A percentile compares a stretch with the other conserved stretches of the same genome.
Conservation (phyloP, 2,329 filamentous ascomycete genomes). For the Lachnellula subtilissima region DNA sequence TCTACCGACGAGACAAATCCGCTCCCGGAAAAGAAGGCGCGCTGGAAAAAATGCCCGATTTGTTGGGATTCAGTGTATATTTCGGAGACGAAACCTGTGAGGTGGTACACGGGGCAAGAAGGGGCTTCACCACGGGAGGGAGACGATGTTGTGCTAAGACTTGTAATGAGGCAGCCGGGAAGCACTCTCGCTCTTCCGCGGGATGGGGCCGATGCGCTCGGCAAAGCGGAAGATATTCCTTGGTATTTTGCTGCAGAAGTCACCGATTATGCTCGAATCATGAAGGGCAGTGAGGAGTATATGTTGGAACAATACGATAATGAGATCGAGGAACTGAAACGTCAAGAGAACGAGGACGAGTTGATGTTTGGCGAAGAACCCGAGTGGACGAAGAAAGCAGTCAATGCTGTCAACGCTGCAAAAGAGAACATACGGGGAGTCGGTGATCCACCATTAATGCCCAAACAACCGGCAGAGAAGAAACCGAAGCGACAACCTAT, state of each 20-base stretch:
- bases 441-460: constrained; percentile 55
- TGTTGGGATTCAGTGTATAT: constrained; percentile 92
- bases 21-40: constrained; percentile 60
- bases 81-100: constrained; percentile 82
- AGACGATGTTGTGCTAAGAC: constrained; percentile 80
- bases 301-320: constrained; percentile 75
- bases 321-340: constrained; percentile 69
- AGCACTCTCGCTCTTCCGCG: constrained; percentile 85
- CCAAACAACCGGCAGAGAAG: constrained; percentile 45
- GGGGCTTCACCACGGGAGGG: constrained; percentile 74
- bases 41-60: constrained; percentile 94
- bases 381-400: constrained; percentile 86
- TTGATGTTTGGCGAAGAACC: constrained; percentile 86
- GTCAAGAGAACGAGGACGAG: constrained; percentile 84
- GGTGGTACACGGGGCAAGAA: constrained; percentile 89
- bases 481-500: constrained; percentile 45
- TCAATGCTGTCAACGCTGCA: constrained; percentile 65
- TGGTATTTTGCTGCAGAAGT: constrained; percentile 96
- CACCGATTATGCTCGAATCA: constrained; percentile 88
- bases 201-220: constrained; percentile 67
- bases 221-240: constrained; percentile 71
- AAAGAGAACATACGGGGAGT: constrained; percentile 71
- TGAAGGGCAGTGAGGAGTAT: constrained; percentile 89
- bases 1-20: constrained; percentile 64
- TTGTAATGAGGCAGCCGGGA: constrained; percentile 74